Percentiles rank a stretch among this genome's conserved stretches.
These are phyloP conservation scores for Cornus kousa DNA, from an alignment of 148 eudicot species.

Conservation along the genomic window DNA sequence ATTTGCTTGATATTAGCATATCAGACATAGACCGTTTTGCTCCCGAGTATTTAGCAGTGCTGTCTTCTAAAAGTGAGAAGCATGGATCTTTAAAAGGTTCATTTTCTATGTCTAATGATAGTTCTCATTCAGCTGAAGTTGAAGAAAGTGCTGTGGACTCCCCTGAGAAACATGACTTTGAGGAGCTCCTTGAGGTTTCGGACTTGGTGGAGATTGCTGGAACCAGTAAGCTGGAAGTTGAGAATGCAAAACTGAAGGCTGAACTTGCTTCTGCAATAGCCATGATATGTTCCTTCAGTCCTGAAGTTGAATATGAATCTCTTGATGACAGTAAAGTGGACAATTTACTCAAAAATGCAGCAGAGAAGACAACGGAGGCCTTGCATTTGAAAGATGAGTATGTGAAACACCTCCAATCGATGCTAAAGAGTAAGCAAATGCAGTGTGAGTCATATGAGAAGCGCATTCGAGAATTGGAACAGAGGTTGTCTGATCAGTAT, in stretches of 20 bases:
- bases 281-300: conserved; percentile 53
- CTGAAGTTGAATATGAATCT: conserved; percentile 54
- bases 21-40: conserved; percentile 83
- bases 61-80: conserved; percentile 54
- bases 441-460: conserved; percentile 92
- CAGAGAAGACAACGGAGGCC: conserved; percentile 87
- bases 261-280: conserved; percentile 97
- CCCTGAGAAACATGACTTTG: conserved; percentile 37
- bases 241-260: conserved; percentile 91
- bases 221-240: conserved; percentile 89
- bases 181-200: conserved; percentile 52
- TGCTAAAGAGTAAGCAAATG: conserved; percentile 58
- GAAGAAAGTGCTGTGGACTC: conserved; percentile 39
- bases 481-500: conserved; percentile 64
- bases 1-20: conserved; percentile 80
- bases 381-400: conserved; percentile 81
- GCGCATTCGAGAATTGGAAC: conserved; percentile 83
- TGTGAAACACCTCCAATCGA: conserved; percentile 59
- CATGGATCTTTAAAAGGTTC: conserved; percentile 55
- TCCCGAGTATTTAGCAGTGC: conserved; percentile 72
- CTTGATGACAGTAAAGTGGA: conserved; percentile 63
- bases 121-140: conserved; percentile 45
- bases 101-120: conserved; percentile 42
- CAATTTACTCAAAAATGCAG: conserved; percentile 59
- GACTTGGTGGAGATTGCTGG: conserved; percentile 88